Conservation (phyloP, 768 basidiomycete genomes). For the Tephrocybe sp. region DNA sequence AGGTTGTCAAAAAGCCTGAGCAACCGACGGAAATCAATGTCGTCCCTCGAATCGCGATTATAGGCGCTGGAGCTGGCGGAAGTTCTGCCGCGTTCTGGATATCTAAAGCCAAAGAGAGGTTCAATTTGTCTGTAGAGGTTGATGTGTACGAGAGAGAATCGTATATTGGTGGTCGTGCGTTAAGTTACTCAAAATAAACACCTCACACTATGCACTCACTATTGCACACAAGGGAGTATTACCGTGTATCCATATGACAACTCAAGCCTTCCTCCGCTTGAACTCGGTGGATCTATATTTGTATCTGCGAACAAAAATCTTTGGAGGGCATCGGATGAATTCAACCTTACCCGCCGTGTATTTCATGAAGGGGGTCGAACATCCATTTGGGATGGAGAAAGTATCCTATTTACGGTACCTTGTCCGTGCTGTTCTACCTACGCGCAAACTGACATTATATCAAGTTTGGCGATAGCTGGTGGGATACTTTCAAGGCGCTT, state of each 20-base stretch:
- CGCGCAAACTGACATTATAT: not conserved
- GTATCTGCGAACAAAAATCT: conserved; percentile 67
- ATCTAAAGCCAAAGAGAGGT: conserved; percentile 69
- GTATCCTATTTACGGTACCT: conserved; percentile 60
- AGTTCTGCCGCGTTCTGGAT: conserved; percentile 85
- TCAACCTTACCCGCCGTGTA: conserved; percentile 58
- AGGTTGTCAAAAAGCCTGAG: conserved; percentile 17
- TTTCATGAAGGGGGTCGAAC: conserved; percentile 51
- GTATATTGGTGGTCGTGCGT: conserved; percentile 86
- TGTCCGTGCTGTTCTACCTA: not conserved
- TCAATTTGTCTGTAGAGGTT: conserved; percentile 66
- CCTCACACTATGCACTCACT: conserved; percentile 2
- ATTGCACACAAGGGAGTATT: conserved; percentile 63
- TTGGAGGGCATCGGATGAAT: conserved; percentile 77
- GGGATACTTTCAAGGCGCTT: conserved; percentile 69
- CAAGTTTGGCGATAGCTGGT: conserved; percentile 57
- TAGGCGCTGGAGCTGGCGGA: conserved; percentile 89
- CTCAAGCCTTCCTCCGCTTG: conserved; percentile 56
- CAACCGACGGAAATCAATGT: conserved; percentile 14
- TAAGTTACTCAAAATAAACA: not conserved
- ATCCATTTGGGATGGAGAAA: conserved; percentile 82
- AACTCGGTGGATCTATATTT: conserved; percentile 89
- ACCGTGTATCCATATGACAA: conserved; percentile 72
- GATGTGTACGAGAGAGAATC: conserved; percentile 79
- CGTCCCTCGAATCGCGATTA: conserved; percentile 70